Evolutionary conservation across 1,284 basidiomycete genomes (phyloP).

Genomic region (Testicularia cyperi): DNA sequence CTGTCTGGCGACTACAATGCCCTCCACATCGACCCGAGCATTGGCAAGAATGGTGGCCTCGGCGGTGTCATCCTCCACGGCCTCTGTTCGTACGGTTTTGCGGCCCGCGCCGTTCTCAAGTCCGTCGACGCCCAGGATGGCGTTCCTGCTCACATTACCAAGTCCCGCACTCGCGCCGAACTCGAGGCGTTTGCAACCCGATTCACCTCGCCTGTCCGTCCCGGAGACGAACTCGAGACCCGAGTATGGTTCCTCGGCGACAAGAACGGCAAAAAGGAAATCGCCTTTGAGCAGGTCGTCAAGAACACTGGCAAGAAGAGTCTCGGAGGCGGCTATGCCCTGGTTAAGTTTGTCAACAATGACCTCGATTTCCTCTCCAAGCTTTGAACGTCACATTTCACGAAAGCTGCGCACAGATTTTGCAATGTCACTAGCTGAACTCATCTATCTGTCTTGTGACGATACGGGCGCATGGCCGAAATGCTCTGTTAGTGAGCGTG

Average conservation of each 20-base stretch:
- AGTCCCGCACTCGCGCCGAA: constrained; percentile 5
- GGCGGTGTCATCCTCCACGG: constrained; percentile 53
- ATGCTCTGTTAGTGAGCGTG: too few species aligned
- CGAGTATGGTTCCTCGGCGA: constrained; percentile 47
- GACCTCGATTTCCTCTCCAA: constrained; percentile 17
- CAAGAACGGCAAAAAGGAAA: constrained; percentile 26
- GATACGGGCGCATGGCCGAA: too few species aligned
- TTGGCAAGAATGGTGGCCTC: constrained; percentile 44
- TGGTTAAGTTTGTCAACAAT: constrained; percentile 24
- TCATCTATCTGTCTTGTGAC: too few species aligned
- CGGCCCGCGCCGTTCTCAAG: constrained; percentile 47
- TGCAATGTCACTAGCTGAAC: too few species aligned
- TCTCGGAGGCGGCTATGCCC: constrained; percentile 43
- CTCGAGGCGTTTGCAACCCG: constrained; percentile 37
- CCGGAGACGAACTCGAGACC: constrained; percentile 48
- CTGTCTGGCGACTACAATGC: constrained; percentile 51
- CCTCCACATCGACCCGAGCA: constrained; percentile 48
- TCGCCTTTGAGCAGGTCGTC: constrained; percentile 49
- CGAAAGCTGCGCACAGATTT: too few species aligned
- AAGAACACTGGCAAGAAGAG: constrained; percentile 45
- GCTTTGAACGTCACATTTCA: too few species aligned
- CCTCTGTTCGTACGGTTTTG: constrained; percentile 49
- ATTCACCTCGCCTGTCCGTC: constrained; percentile 52
- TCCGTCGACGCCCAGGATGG: constrained; percentile 38
- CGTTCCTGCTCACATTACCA: constrained; percentile 17